These are phyloP conservation scores for Globomyces sp. DNA, from an alignment of 371 early-diverging fungal species.

Conservation along the genomic window DNA sequence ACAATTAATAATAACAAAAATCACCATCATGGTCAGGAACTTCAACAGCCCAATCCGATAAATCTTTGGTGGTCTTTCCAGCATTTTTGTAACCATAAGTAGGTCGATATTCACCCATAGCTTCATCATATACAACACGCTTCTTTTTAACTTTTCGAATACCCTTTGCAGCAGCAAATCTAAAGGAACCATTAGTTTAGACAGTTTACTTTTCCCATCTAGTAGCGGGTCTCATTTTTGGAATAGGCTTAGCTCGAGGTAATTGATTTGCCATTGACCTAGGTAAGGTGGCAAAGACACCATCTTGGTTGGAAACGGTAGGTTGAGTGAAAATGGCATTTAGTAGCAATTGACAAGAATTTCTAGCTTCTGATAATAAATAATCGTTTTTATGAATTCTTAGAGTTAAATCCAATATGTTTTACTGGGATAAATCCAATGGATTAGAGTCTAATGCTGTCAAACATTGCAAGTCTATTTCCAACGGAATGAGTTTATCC, in stretches of 20 bases:
- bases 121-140: conserved; percentile 86
- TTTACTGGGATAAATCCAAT: neutral
- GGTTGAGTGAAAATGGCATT: conserved; percentile 87
- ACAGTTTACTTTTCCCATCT: conserved; percentile 87
- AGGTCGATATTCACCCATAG: conserved; percentile 79
- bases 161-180: conserved; percentile 96
- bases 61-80: conserved; percentile 65
- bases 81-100: conserved; percentile 89
- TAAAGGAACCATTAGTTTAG: too few species aligned
- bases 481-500: conserved; percentile 66
- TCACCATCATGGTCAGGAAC: conserved; percentile 69
- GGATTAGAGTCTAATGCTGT: conserved; percentile 69
- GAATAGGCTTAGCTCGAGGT: conserved; percentile 91
- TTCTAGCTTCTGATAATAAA: conserved; percentile 72
- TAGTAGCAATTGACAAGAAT: conserved; percentile 81
- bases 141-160: conserved; percentile 81
- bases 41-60: conserved; percentile 87
- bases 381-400: conserved; percentile 11
- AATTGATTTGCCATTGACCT: conserved; percentile 53
- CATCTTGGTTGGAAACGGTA: conserved; percentile 66
- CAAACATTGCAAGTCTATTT: conserved; percentile 81
- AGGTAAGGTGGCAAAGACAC: conserved; percentile 83
- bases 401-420: neutral
- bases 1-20: neutral
- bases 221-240: conserved; percentile 84